Base-by-base conservation (phyloP, 2,329 filamentous ascomycete genomes). In the Botrytis aclada region DNA sequence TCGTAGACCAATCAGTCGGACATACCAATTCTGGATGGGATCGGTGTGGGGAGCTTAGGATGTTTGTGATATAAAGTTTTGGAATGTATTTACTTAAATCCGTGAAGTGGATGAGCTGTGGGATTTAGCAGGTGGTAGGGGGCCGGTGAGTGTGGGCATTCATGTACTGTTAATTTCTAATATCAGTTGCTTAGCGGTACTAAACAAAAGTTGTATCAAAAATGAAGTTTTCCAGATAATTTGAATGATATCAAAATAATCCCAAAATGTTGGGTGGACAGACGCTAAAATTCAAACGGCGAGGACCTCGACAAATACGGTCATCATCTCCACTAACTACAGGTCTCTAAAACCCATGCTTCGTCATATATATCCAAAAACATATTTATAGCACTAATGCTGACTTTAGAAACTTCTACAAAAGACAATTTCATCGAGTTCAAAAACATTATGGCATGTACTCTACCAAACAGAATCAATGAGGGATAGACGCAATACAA, bases 111-210 rank as follows among this genome's bases (percentile, higher is more conserved):
- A 29, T 56, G 14, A 56, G 51, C n/a, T 56, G n/a, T 18, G 9
- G n/a, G 3, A 9, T 9, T n/a, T 3, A 29, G n/a, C 1, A 56
- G 14, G 0, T 29, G 16, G n/a, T 29, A 9, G 32, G 6, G 3
- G n/a, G 51, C 16, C 2, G 3, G n/a, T 1, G 51, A 4, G 14
- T 16, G n/a, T 56, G 1, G 51, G 6, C 5, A 16, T 32, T n/a
- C 14, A 9, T 4, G 3, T 7, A 18, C 18, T 56, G 14, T 29
- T 18, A 8, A 29, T 18, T 8, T 54, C 14, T 9, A n/a, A 56
- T 18, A 56, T 14, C n/a, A 56, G 18, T 56, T 8, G 2, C 51
- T 14, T 56, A 6, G 51, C 51, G n/a, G n/a, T 32, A 56, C 14
- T 29, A 18, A 56, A 29, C 14, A 18, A 29, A 9, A 29, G 0